These are phyloP conservation scores for Hirsutella minnesotensis DNA, from an alignment of 2,329 filamentous ascomycete species.

Conservation along the genomic window DNA sequence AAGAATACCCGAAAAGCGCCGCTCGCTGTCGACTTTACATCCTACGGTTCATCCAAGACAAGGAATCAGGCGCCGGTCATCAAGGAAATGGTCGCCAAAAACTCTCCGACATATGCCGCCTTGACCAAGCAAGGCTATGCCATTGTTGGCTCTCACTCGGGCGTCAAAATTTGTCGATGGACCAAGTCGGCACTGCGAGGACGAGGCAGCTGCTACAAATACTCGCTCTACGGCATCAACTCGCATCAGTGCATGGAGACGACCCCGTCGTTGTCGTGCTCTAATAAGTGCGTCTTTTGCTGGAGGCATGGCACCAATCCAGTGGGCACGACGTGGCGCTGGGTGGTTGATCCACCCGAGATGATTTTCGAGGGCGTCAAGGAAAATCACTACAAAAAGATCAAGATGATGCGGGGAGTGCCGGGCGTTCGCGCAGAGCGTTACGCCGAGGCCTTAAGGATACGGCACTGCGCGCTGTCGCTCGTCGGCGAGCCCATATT, in stretches of 20 bases:
- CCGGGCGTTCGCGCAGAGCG: slow-evolving; percentile 86
- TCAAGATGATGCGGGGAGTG: slow-evolving; percentile 91
- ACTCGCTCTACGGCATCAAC: slow-evolving; percentile 90
- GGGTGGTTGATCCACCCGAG: slow-evolving; percentile 85
- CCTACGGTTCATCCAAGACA: slow-evolving; percentile 43
- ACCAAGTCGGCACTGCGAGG: slow-evolving; percentile 93
- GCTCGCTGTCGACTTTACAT: slow-evolving; percentile 83
- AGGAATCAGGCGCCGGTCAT: slow-evolving; percentile 30
- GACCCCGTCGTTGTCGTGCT: slow-evolving; percentile 88
- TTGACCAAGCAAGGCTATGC: slow-evolving; percentile 95
- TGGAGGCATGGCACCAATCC: slow-evolving; percentile 98
- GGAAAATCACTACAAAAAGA: slow-evolving; percentile 88
- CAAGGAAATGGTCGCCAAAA: slow-evolving; percentile 91
- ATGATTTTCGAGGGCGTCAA: slow-evolving; percentile 86
- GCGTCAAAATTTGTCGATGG: slow-evolving; percentile 97
- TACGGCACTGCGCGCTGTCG: slow-evolving; percentile 83
- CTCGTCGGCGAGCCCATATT: slow-evolving; percentile 98
- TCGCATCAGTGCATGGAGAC: slow-evolving; percentile 99
- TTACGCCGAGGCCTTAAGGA: slow-evolving; percentile 84
- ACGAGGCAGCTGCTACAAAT: slow-evolving; percentile 94
- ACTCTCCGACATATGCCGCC: slow-evolving; percentile 76
- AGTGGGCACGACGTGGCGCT: slow-evolving; percentile 92
- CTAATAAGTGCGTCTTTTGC: slow-evolving; percentile 98
- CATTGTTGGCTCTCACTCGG: slow-evolving; percentile 89
- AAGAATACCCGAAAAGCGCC: slow-evolving; percentile 20